These are phyloP conservation scores for Chernovozyma sophiae-reginae DNA, from an alignment of 1,139 yeast species.

Conservation along the genomic window DNA sequence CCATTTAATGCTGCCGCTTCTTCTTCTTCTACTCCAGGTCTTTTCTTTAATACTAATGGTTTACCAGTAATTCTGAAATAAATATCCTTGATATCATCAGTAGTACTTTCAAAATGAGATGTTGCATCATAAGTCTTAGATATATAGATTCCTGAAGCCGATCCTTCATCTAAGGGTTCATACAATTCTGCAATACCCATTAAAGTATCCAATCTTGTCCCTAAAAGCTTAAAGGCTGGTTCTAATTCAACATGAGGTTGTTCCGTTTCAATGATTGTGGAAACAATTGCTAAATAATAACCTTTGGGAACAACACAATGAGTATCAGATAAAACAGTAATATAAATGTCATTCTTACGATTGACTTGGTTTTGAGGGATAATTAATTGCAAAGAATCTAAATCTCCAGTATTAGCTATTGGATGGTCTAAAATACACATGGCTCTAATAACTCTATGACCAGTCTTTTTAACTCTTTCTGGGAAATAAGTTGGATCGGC, in stretches of 20 bases:
- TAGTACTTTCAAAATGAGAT: constrained; percentile 92
- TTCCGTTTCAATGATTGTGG: constrained; percentile 92
- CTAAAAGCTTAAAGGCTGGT: constrained; percentile 90
- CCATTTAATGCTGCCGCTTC: constrained; percentile 31
- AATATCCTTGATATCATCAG: constrained; percentile 94
- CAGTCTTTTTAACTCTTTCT: constrained; percentile 78
- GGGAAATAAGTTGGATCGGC: constrained; percentile 99
- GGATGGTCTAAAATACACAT: constrained; percentile 93
- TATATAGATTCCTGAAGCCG: constrained; percentile 70
- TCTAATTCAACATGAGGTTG: constrained; percentile 90
- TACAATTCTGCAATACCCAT: constrained; percentile 93
- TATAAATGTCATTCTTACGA: constrained; percentile 90
- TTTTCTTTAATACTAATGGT: constrained; percentile 80
- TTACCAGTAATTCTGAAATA: constrained; percentile 90
- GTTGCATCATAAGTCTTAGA: constrained; percentile 92
- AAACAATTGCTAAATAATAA: constrained; percentile 86
- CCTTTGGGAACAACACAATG: constrained; percentile 93
- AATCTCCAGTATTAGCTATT: constrained; percentile 73
- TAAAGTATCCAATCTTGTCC: constrained; percentile 74
- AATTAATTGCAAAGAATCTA: constrained; percentile 89
- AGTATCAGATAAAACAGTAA: constrained; percentile 84
- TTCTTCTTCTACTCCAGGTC: constrained; percentile 62
- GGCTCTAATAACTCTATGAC: constrained; percentile 87
- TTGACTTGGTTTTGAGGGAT: constrained; percentile 95
- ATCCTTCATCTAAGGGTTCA: constrained; percentile 84